Percentiles rank a stretch among this genome's conserved stretches.
phyloP scores from a whole-genome alignment of 2,329 filamentous ascomycete genomes.

The Onygenales sp. region DNA sequence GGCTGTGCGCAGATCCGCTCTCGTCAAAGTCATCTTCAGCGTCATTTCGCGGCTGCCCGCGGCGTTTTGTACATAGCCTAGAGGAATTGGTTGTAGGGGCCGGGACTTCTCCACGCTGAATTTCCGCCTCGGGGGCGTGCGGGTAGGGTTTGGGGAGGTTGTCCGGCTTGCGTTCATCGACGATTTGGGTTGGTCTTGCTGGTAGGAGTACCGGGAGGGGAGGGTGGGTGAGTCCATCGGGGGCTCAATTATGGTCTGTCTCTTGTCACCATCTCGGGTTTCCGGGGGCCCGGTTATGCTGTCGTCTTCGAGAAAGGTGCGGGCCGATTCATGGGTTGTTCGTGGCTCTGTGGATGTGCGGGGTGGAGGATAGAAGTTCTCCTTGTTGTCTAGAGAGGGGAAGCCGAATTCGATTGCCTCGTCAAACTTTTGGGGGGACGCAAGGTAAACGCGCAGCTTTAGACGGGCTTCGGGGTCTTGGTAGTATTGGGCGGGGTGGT shows the following conservation, averaged over 20 bases:
- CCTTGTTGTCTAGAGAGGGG: constrained; percentile 41
- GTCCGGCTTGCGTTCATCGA: constrained; percentile 10
- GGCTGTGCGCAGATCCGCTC: constrained; percentile 63
- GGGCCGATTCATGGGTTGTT: constrained; percentile 36
- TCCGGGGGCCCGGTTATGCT: constrained; percentile 22
- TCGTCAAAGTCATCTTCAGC: constrained; percentile 85
- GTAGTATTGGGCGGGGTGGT: constrained; percentile 70
- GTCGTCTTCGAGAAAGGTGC: constrained; percentile 45
- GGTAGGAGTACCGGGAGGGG: constrained; percentile 7
- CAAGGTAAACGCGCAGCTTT: constrained; percentile 76
- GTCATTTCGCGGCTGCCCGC: constrained; percentile 78
- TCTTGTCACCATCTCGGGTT: neutral
- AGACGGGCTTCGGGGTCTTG: constrained; percentile 80
- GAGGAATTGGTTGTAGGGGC: constrained; percentile 13
- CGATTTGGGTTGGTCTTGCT: constrained; percentile 15
- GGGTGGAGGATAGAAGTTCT: constrained; percentile 13
- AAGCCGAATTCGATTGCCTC: constrained; percentile 93
- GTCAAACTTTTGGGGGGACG: constrained; percentile 89
- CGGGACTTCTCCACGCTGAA: neutral
- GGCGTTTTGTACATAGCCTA: constrained; percentile 41
- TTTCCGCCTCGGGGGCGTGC: constrained; percentile 9
- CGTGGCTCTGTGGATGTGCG: constrained; percentile 15
- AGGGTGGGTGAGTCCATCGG: neutral
- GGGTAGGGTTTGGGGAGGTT: constrained; percentile 3
- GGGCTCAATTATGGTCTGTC: neutral